These are phyloP conservation scores for Aleurites moluccanus DNA, from an alignment of 441 rosid species.

Conservation along the genomic window DNA sequence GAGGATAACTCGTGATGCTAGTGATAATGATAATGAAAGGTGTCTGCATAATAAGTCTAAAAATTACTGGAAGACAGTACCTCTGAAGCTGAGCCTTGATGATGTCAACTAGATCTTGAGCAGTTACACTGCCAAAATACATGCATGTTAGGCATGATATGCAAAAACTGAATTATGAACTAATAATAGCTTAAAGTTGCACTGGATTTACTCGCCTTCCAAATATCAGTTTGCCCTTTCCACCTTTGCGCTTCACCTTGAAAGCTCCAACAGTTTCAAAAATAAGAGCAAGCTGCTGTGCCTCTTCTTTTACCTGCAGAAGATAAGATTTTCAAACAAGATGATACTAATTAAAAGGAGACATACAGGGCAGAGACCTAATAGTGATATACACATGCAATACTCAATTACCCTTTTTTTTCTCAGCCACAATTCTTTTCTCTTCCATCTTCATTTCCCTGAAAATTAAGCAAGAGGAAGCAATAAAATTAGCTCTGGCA, in stretches of 20 bases:
- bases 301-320: conserved; percentile 89
- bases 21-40: not conserved
- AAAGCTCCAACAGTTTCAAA: conserved; percentile 90
- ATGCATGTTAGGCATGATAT: conserved; percentile 17
- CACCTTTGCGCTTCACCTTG: conserved; percentile 92
- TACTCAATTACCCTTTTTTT: conserved; percentile 62
- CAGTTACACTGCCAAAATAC: conserved; percentile 64
- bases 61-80: conserved; percentile 35
- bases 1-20: not conserved
- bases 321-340: conserved; percentile 10
- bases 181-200: conserved; percentile 1
- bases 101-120: conserved; percentile 90
- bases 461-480: conserved; percentile 5
- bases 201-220: conserved; percentile 58
- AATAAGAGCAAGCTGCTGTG: conserved; percentile 67
- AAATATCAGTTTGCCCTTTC: conserved; percentile 79
- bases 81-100: conserved; percentile 90
- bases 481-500: not conserved
- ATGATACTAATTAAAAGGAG: not conserved
- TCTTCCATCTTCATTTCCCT: conserved; percentile 87
- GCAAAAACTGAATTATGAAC: not conserved
- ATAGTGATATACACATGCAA: conserved; percentile 8
- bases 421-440: conserved; percentile 88
- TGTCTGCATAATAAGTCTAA: not conserved
- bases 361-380: not conserved